Evolutionary conservation across 2,329 filamentous ascomycete genomes (phyloP).

Genomic region (Fusarium nisikadoi): DNA sequence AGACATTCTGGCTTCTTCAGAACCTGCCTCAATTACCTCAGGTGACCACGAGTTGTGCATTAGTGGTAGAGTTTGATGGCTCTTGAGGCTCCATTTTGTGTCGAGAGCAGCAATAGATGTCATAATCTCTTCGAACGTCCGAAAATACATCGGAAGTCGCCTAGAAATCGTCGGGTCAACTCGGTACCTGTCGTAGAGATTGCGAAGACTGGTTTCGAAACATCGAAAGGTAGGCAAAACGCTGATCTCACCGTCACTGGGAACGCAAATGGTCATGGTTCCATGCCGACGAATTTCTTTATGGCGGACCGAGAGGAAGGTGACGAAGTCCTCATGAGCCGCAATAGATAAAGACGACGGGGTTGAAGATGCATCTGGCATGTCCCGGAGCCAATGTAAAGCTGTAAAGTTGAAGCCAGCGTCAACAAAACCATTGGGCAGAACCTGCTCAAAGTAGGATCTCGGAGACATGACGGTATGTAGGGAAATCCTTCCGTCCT

Average conservation of each 20-base stretch:
- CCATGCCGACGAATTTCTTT: background rate
- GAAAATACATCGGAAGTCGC: background rate
- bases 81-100: background rate
- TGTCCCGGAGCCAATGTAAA: background rate
- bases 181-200: background rate
- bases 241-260: background rate
- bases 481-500: accelerated
- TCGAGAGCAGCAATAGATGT: background rate
- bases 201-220: background rate
- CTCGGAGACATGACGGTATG: background rate
- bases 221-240: background rate
- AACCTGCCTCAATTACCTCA: accelerated
- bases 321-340: background rate
- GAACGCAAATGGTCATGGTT: background rate
- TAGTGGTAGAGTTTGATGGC: accelerated
- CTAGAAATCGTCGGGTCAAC: background rate
- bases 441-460: background rate
- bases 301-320: background rate
- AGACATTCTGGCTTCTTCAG: accelerated
- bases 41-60: background rate
- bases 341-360: accelerated
- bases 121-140: accelerated
- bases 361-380: background rate
- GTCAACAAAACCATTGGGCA: background rate
- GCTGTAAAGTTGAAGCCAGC: background rate